Evolutionary conservation across 1,284 basidiomycete genomes (phyloP).

Genomic region (Naganishia sp.): DNA sequence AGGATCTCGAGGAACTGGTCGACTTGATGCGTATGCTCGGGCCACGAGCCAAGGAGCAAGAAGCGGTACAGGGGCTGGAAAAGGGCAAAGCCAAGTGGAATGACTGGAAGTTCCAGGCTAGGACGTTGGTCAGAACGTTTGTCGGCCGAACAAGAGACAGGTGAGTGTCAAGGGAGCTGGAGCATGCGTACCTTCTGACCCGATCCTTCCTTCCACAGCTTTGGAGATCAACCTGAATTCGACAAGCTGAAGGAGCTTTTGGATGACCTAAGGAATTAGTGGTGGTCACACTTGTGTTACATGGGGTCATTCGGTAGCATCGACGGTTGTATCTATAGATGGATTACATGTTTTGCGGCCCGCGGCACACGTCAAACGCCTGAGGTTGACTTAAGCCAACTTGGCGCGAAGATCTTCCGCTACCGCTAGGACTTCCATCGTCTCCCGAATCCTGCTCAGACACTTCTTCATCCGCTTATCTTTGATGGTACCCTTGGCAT

Average conservation of each 20-base stretch:
- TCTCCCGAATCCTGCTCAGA: constrained; percentile 26
- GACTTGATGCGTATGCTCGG: constrained; percentile 81
- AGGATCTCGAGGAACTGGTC: constrained; percentile 77
- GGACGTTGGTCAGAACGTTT: constrained; percentile 84
- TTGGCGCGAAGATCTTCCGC: constrained; percentile 19
- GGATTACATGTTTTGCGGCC: neutral
- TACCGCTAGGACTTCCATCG: constrained; percentile 15
- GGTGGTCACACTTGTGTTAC: neutral
- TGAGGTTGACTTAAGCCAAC: neutral
- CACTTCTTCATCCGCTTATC: constrained; percentile 26
- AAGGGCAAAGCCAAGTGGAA: constrained; percentile 50
- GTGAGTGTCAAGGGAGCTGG: constrained; percentile 39
- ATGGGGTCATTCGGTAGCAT: neutral
- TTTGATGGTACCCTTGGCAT: constrained; percentile 7
- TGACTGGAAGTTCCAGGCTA: constrained; percentile 79
- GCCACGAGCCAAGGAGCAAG: constrained; percentile 60
- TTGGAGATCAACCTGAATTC: constrained; percentile 87
- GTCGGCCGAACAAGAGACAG: constrained; percentile 63
- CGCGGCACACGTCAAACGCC: neutral
- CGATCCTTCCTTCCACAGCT: constrained; percentile 50
- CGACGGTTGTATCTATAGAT: constrained; percentile 6
- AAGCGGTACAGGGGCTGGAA: constrained; percentile 54
- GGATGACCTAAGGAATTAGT: constrained; percentile 45
- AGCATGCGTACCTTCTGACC: neutral
- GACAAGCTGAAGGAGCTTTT: constrained; percentile 62